A percentile compares a stretch with the other conserved stretches of the same genome.
Evolutionary conservation across 2,329 filamentous ascomycete genomes (phyloP).

Genomic region (Fusarium liriodendri): DNA sequence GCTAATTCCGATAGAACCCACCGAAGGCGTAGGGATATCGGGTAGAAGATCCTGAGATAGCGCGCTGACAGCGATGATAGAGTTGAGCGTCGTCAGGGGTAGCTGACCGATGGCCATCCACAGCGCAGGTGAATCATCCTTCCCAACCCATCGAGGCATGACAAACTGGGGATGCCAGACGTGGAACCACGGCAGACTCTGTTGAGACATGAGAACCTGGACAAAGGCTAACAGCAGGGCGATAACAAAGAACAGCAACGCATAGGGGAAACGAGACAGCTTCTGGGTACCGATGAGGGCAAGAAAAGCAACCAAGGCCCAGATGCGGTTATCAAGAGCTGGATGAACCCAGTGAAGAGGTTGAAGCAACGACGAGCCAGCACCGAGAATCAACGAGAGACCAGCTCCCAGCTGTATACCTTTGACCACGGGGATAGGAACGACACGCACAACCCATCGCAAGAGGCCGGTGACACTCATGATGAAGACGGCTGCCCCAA

Average conservation of each 20-base stretch:
- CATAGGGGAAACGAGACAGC: slow-evolving; percentile 78
- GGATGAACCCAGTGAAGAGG: slow-evolving; percentile 76
- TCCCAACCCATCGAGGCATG: slow-evolving; percentile 48
- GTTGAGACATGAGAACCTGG: slow-evolving; percentile 46
- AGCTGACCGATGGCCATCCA: slow-evolving; percentile 84
- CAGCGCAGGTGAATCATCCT: slow-evolving; percentile 49
- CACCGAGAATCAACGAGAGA: slow-evolving; percentile 82
- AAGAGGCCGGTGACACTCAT: slow-evolving; percentile 86
- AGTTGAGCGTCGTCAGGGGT: slow-evolving; percentile 92
- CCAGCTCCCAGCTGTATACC: slow-evolving; percentile 96
- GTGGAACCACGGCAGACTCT: slow-evolving; percentile 62
- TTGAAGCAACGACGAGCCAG: slow-evolving; percentile 74
- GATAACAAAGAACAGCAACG: slow-evolving; percentile 75
- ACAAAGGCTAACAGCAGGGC: slow-evolving; percentile 74
- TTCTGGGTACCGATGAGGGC: slow-evolving; percentile 76
- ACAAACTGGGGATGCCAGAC: slow-evolving; percentile 70
- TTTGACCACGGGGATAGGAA: slow-evolving; percentile 90
- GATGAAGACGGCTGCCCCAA: slow-evolving; percentile 77
- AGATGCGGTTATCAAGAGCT: slow-evolving; percentile 81
- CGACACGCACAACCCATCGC: slow-evolving; percentile 75
- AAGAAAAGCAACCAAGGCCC: slow-evolving; percentile 79
- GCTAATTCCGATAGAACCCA: slow-evolving; percentile 83
- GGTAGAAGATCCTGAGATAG: slow-evolving; percentile 83
- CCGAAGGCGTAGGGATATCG: slow-evolving; percentile 71
- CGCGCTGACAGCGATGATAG: slow-evolving; percentile 86